Percentiles rank a stretch among this genome's conserved stretches.
These are phyloP conservation scores for Teunomyces funiuensis DNA, from an alignment of 805 yeast genomes.

Conservation along the genomic window DNA sequence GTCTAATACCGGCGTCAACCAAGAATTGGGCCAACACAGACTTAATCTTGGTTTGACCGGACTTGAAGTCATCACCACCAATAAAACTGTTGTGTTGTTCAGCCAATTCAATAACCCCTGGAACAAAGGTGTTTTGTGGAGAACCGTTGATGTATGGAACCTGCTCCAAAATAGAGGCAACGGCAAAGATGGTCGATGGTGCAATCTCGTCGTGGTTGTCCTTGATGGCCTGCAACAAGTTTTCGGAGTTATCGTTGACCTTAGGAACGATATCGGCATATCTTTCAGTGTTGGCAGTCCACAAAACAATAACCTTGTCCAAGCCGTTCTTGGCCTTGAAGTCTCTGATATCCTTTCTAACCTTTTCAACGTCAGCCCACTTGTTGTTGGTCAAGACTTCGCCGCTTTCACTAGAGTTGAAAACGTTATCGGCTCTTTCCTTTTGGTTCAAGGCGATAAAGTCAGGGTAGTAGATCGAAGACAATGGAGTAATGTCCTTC, in stretches of 20 bases:
- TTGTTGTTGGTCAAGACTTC: slow-evolving; percentile 57
- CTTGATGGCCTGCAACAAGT: slow-evolving; percentile 71
- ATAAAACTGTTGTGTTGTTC: slow-evolving; percentile 73
- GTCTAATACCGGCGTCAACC: slow-evolving; percentile 97
- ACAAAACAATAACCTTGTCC: slow-evolving; percentile 85
- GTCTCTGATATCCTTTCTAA: slow-evolving; percentile 78
- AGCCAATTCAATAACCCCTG: slow-evolving; percentile 89
- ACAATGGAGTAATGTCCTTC: slow-evolving; percentile 65
- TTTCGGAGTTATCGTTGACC: slow-evolving; percentile 86
- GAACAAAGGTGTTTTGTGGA: slow-evolving; percentile 96
- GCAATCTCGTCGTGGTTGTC: slow-evolving; percentile 78
- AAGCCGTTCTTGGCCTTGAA: slow-evolving; percentile 71
- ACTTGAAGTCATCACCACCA: slow-evolving; percentile 97
- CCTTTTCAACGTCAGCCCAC: slow-evolving; percentile 86
- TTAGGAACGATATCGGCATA: slow-evolving; percentile 75
- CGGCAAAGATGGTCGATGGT: slow-evolving; percentile 93
- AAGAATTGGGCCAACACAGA: slow-evolving; percentile 95
- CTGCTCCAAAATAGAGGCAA: slow-evolving; percentile 85
- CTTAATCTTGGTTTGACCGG: slow-evolving; percentile 94
- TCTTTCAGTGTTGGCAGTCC: slow-evolving; percentile 98
- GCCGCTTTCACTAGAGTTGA: slow-evolving; percentile 55
- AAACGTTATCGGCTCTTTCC: slow-evolving; percentile 85
- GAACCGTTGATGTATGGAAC: slow-evolving; percentile 94
- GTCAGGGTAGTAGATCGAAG: slow-evolving; percentile 91
- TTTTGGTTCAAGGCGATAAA: slow-evolving; percentile 94